Conservation (phyloP, 2,329 filamentous ascomycete genomes). For the Botrytis squamosa region DNA sequence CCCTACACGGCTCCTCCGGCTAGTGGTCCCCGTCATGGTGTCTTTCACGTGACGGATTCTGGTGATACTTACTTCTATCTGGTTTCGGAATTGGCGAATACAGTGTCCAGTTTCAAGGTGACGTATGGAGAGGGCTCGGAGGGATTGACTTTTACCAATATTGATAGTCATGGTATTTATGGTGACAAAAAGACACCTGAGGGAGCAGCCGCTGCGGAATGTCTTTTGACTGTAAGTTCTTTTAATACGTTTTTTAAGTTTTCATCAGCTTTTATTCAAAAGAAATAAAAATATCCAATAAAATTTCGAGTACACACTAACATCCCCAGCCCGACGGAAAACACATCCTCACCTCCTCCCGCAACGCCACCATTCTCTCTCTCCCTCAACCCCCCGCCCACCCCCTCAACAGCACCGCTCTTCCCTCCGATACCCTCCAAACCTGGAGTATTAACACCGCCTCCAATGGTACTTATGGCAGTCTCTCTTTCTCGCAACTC, state of each 20-base stretch:
- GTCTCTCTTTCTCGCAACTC: slow-evolving; percentile 44
- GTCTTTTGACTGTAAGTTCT: slow-evolving; percentile 54
- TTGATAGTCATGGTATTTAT: slow-evolving; percentile 51
- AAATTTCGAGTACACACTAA: slow-evolving; percentile 12
- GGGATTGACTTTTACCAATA: slow-evolving; percentile 46
- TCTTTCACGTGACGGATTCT: slow-evolving; percentile 42
- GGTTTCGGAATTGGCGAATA: slow-evolving; percentile 48
- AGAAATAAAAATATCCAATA: neutral
- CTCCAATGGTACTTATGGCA: slow-evolving; percentile 46
- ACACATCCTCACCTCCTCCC: slow-evolving; percentile 67
- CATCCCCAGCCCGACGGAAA: slow-evolving; percentile 53
- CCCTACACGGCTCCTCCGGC: slow-evolving; percentile 42
- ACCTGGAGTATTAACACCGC: slow-evolving; percentile 55
- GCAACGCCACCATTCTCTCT: slow-evolving; percentile 57
- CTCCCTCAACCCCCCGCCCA: slow-evolving; percentile 47
- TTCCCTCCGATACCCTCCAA: slow-evolving; percentile 63
- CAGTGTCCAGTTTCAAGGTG: slow-evolving; percentile 53
- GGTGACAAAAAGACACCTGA: slow-evolving; percentile 42
- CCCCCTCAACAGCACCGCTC: slow-evolving; percentile 43
- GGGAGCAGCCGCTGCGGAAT: slow-evolving; percentile 53
- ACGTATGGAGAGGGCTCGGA: slow-evolving; percentile 45
- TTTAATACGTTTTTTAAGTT: too few species aligned
- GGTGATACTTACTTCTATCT: slow-evolving; percentile 43
- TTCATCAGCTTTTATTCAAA: neutral
- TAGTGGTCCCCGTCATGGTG: slow-evolving; percentile 54